Conservation (phyloP, 169 alveolate species). For the Fabrea salina region DNA sequence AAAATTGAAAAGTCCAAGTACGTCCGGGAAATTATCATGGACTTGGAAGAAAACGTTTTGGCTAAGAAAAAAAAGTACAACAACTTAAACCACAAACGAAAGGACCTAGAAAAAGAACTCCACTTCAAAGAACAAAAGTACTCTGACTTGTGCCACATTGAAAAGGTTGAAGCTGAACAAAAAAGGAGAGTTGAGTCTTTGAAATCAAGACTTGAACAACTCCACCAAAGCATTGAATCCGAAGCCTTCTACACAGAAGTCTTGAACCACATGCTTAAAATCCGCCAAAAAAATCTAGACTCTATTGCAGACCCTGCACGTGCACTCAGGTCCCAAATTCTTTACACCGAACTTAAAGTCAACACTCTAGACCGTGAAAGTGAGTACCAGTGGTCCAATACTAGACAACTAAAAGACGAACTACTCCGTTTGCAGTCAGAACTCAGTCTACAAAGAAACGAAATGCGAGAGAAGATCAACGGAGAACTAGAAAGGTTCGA, state of each 20-base stretch:
- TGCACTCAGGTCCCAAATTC: background rate
- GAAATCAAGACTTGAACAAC: background rate
- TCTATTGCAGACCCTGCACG: conserved; percentile 8
- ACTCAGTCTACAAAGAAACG: background rate
- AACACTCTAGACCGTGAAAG: background rate
- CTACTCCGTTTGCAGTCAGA: background rate
- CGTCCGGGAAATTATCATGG: background rate
- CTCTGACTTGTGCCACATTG: background rate
- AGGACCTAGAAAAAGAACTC: background rate
- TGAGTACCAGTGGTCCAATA: background rate
- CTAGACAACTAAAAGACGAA: background rate
- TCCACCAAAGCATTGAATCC: background rate
- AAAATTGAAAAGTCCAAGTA: conserved; percentile 1
- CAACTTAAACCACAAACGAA: background rate
- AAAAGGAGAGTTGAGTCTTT: background rate
- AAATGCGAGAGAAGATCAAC: background rate
- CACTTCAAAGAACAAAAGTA: background rate
- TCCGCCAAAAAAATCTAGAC: background rate
- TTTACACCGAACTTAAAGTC: background rate
- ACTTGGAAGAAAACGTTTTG: background rate
- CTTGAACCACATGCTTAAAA: background rate
- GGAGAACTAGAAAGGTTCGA: conserved; percentile 4
- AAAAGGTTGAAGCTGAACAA: background rate
- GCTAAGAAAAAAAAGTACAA: conserved; percentile 5
- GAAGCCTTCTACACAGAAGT: background rate